Percentiles rank a stretch among this genome's conserved stretches.
Conservation (phyloP, 2,329 filamentous ascomycete species). For the Colletotrichum lupini region DNA sequence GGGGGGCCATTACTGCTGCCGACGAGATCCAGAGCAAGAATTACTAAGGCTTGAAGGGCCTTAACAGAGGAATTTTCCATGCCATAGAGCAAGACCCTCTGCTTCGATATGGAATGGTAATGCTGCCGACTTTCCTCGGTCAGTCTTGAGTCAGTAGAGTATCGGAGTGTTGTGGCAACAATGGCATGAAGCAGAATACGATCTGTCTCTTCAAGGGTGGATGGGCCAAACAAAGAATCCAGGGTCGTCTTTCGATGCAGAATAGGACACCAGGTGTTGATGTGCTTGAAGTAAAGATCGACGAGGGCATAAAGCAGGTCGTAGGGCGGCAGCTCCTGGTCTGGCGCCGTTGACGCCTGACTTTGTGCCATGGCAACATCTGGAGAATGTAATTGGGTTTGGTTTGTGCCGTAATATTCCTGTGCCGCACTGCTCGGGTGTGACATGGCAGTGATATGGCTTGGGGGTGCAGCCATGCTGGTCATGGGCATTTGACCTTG, state of each 20-base stretch:
- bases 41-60: slow-evolving; percentile 86
- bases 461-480: slow-evolving; percentile 48
- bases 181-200: slow-evolving; percentile 87
- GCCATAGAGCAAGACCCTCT: slow-evolving; percentile 87
- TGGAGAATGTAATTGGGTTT: slow-evolving; percentile 65
- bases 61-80: slow-evolving; percentile 92
- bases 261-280: slow-evolving; percentile 89
- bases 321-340: slow-evolving; percentile 79
- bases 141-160: slow-evolving; percentile 80
- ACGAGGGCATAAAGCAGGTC: slow-evolving; percentile 79
- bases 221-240: slow-evolving; percentile 83
- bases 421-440: slow-evolving; percentile 55
- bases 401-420: slow-evolving; percentile 60
- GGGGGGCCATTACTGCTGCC: slow-evolving; percentile 91
- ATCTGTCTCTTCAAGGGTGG: slow-evolving; percentile 82
- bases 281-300: slow-evolving; percentile 82
- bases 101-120: slow-evolving; percentile 85
- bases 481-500: slow-evolving; percentile 55
- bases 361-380: slow-evolving; percentile 63
- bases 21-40: slow-evolving; percentile 85
- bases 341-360: slow-evolving; percentile 60
- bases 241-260: slow-evolving; percentile 86
- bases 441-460: slow-evolving; percentile 49
- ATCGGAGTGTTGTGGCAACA: slow-evolving; percentile 87
- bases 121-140: slow-evolving; percentile 78